A percentile compares a stretch with the other conserved stretches of the same genome.
These are phyloP conservation scores for Xylaria palmicola DNA, from an alignment of 495 filamentous ascomycete genomes.

Conservation along the genomic window DNA sequence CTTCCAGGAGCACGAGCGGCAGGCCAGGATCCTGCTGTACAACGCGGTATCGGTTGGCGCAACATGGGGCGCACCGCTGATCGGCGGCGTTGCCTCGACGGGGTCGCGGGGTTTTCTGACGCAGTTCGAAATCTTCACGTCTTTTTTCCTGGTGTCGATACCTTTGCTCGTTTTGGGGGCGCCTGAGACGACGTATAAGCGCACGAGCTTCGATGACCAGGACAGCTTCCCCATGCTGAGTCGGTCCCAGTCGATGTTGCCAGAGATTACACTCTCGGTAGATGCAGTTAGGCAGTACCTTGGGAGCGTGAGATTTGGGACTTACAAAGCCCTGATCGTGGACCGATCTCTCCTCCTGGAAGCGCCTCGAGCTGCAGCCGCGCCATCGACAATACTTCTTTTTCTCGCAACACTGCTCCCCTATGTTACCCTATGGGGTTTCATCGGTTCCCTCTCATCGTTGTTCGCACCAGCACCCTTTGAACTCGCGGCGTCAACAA, in stretches of 20 bases:
- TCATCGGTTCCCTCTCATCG: conserved; percentile 43
- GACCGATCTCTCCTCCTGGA: conserved; percentile 33
- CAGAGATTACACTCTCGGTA: conserved; percentile 28
- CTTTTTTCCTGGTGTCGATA: conserved; percentile 45
- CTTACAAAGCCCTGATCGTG: conserved; percentile 29
- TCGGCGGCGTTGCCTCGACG: conserved; percentile 47
- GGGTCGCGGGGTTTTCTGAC: conserved; percentile 34
- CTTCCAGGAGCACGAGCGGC: conserved; percentile 48
- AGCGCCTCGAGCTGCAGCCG: conserved; percentile 42
- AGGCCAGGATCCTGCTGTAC: conserved; percentile 37
- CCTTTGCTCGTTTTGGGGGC: conserved; percentile 43
- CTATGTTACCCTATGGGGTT: conserved; percentile 41
- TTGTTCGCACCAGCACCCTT: conserved; percentile 44
- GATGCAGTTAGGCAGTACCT: conserved; percentile 34
- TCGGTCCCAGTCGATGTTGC: conserved; percentile 32
- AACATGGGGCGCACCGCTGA: conserved; percentile 49
- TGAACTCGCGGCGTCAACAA: conserved; percentile 32
- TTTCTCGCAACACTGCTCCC: conserved; percentile 44
- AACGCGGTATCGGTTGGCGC: conserved; percentile 40
- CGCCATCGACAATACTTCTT: conserved; percentile 45
- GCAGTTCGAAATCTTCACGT: conserved; percentile 48
- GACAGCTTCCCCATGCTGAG: conserved; percentile 27
- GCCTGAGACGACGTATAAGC: conserved; percentile 52
- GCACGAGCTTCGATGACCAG: conserved; percentile 27
- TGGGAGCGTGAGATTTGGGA: conserved; percentile 39